A percentile compares a stretch with the other conserved stretches of the same genome.
Evolutionary conservation across 371 early-diverging fungal genomes (phyloP).

Genomic region (Mortierella sp.): DNA sequence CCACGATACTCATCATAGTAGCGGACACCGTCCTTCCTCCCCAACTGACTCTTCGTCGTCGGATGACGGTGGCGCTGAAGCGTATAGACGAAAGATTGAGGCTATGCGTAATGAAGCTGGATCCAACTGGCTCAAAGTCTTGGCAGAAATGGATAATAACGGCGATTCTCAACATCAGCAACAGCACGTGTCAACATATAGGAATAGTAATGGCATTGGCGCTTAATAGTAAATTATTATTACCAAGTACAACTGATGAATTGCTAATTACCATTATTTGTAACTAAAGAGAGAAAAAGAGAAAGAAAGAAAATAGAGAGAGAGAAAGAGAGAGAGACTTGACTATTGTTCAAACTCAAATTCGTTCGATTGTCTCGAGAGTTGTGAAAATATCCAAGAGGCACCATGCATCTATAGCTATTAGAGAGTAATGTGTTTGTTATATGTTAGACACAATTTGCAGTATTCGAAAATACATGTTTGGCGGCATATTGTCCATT

Average conservation of each 20-base stretch:
- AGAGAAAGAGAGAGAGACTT: too few relatives aligned
- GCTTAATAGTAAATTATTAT: too few relatives aligned
- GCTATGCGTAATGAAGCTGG: slow-evolving; percentile 75
- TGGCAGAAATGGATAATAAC: slow-evolving; percentile 67
- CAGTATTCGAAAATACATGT: background rate
- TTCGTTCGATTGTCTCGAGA: slow-evolving; percentile 15
- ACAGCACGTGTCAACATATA: too few relatives aligned
- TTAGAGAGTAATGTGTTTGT: background rate
- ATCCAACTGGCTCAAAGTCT: slow-evolving; percentile 71
- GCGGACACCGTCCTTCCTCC: too few relatives aligned
- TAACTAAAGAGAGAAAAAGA: too few relatives aligned
- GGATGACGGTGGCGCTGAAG: slow-evolving; percentile 53
- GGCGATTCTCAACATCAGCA: too few relatives aligned
- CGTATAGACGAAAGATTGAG: slow-evolving; percentile 67
- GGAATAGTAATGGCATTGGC: too few relatives aligned
- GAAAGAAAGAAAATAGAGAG: too few relatives aligned
- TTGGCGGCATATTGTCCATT: background rate
- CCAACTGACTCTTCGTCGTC: slow-evolving; percentile 52
- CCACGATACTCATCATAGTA: too few relatives aligned
- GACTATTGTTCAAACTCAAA: slow-evolving; percentile 3
- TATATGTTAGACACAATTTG: background rate
- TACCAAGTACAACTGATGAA: too few relatives aligned
- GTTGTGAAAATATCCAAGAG: slow-evolving; percentile 24
- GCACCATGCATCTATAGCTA: slow-evolving; percentile 40
- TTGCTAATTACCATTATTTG: too few relatives aligned